phyloP scores from a whole-genome alignment of 2,329 filamentous ascomycete genomes.

The Alternaria rosae region DNA sequence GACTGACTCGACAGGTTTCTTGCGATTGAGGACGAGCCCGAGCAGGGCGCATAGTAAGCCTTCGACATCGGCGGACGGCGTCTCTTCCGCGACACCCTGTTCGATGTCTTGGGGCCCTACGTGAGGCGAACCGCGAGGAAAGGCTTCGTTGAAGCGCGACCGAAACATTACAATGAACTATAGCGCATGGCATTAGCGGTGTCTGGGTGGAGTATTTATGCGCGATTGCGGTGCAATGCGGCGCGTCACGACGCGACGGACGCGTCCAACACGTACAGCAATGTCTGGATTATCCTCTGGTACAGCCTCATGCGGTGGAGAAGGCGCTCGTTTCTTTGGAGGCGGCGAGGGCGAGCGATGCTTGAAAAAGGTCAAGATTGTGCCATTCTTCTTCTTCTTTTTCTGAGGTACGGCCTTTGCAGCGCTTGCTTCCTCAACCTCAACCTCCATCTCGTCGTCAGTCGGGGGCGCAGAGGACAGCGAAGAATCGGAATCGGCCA shows the following conservation, averaged over 20 bases:
- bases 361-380: constrained; percentile 50
- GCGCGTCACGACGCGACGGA: constrained; percentile 48
- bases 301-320: constrained; percentile 88
- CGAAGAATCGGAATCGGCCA: constrained; percentile 63
- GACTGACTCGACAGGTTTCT: constrained; percentile 97
- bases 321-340: constrained; percentile 79
- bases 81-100: constrained; percentile 76
- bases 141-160: constrained; percentile 87
- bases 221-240: constrained; percentile 24
- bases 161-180: constrained; percentile 99
- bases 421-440: constrained; percentile 32
- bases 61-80: constrained; percentile 86
- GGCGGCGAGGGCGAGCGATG: constrained; percentile 54
- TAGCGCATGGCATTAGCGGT: constrained; percentile 41
- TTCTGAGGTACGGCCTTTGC: constrained; percentile 36
- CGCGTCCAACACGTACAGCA: constrained; percentile 72
- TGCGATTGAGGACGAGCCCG: constrained; percentile 88
- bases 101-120: constrained; percentile 97
- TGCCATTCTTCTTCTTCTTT: constrained; percentile 46
- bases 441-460: constrained; percentile 61
- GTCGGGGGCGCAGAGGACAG: constrained; percentile 66
- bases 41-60: constrained; percentile 88
- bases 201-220: constrained; percentile 33
- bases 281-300: constrained; percentile 91
- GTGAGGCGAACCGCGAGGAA: constrained; percentile 85